A percentile compares a stretch with the other conserved stretches of the same genome.
Conservation (phyloP, 2,329 filamentous ascomycete species). For the Botrytis deweyae region DNA sequence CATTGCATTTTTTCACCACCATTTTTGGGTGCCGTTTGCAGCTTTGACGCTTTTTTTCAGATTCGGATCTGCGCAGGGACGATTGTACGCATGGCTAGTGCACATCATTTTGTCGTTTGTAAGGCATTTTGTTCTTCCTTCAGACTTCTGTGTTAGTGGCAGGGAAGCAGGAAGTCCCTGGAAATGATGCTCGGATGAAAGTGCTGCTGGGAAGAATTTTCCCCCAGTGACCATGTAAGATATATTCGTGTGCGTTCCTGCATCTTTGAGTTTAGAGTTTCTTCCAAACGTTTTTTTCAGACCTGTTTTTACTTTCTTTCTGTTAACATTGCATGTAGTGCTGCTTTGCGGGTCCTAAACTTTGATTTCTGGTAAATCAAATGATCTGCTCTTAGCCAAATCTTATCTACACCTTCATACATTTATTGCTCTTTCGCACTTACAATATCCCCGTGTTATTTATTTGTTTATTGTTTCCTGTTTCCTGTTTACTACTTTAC, state of each 20-base stretch:
- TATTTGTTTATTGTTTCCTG: not conserved
- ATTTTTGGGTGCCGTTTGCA: not conserved
- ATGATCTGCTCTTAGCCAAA: not conserved
- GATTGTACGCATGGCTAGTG: not conserved
- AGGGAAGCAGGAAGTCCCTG: not conserved
- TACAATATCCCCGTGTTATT: not conserved
- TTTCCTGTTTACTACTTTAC: not conserved
- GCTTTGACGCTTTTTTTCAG: slow-evolving; percentile 1
- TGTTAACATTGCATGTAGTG: not conserved
- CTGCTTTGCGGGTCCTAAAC: not conserved
- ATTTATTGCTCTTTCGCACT: not conserved
- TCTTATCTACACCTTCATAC: slow-evolving; percentile 1
- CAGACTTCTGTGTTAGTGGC: not conserved
- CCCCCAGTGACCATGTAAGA: not conserved
- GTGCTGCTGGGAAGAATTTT: not conserved
- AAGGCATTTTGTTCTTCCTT: not conserved
- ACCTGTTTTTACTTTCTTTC: not conserved
- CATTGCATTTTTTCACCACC: not conserved
- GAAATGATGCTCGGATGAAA: not conserved
- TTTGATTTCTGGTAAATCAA: slow-evolving; percentile 15
- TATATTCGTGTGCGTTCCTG: not conserved
- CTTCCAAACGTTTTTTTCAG: not conserved
- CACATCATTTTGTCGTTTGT: not conserved
- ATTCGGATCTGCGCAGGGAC: not conserved
- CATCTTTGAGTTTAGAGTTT: not conserved